Evolutionary conservation across 257 asterid species (phyloP).

Genomic region (Nicotiana benthamiana): DNA sequence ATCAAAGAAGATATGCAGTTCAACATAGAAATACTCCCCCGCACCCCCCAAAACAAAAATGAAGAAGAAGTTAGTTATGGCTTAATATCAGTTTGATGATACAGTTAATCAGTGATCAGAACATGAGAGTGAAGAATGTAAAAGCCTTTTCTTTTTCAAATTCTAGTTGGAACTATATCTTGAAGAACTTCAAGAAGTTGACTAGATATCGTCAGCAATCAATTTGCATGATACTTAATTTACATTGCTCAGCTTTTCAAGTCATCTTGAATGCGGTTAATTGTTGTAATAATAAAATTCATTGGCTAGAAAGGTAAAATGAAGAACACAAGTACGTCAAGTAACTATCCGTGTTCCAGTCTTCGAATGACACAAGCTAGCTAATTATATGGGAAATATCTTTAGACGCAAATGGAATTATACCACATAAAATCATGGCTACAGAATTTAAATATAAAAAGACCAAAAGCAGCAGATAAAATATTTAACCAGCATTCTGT

Average conservation of each 20-base stretch:
- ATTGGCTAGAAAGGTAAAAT: not conserved
- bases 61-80: not conserved
- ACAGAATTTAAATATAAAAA: not conserved
- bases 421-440: not conserved
- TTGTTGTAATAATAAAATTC: not conserved
- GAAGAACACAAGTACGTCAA: not conserved
- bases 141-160: not conserved
- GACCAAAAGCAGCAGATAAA: not conserved
- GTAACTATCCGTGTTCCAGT: not conserved
- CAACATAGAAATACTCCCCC: not conserved
- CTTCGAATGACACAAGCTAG: not conserved
- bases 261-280: too few species aligned
- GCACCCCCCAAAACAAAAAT: too few species aligned
- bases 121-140: not conserved
- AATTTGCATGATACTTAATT: too few species aligned
- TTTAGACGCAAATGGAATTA: not conserved
- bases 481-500: not conserved
- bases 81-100: not conserved
- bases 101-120: not conserved
- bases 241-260: not conserved
- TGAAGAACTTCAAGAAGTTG: not conserved
- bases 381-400: not conserved
- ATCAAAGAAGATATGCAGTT: not conserved
- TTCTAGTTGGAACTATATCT: not conserved
- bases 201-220: not conserved